Evolutionary conservation across 2,329 filamentous ascomycete genomes (phyloP).

Genomic region (Exophiala sp.): DNA sequence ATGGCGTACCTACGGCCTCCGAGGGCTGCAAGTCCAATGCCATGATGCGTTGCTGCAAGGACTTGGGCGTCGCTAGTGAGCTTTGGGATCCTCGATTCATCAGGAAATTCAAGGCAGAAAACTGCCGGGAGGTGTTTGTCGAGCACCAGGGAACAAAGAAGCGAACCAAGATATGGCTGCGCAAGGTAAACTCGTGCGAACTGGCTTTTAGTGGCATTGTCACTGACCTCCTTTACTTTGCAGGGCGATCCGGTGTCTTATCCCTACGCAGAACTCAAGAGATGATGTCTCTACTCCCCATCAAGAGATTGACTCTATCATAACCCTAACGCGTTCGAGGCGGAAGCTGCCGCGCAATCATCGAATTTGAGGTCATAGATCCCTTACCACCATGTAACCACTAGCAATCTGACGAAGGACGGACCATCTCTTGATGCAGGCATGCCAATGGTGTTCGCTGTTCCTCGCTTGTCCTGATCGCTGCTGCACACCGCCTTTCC

Average conservation of each 20-base stretch:
- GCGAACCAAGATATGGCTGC: slow-evolving; percentile 80
- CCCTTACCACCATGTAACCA: too few relatives aligned
- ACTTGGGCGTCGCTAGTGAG: slow-evolving; percentile 89
- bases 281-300: slow-evolving; percentile 1
- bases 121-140: slow-evolving; percentile 79
- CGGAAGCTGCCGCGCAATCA: too few relatives aligned
- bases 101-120: slow-evolving; percentile 70
- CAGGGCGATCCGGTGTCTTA: slow-evolving; percentile 66
- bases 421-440: too few relatives aligned
- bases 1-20: slow-evolving; percentile 87
- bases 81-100: slow-evolving; percentile 96
- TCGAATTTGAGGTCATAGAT: too few relatives aligned
- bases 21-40: slow-evolving; percentile 98
- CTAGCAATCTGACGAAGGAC: too few relatives aligned
- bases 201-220: background rate
- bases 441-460: too few relatives aligned
- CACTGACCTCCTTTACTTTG: background rate
- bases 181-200: slow-evolving; percentile 52
- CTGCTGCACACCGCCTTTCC: too few relatives aligned
- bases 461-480: too few relatives aligned
- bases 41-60: slow-evolving; percentile 97
- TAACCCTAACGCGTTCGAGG: too few relatives aligned
- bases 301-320: background rate
- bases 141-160: slow-evolving; percentile 86
- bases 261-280: slow-evolving; percentile 55